Evolutionary conservation across 1,284 basidiomycete genomes (phyloP).

Genomic region (Fomitopsis schrenkii): DNA sequence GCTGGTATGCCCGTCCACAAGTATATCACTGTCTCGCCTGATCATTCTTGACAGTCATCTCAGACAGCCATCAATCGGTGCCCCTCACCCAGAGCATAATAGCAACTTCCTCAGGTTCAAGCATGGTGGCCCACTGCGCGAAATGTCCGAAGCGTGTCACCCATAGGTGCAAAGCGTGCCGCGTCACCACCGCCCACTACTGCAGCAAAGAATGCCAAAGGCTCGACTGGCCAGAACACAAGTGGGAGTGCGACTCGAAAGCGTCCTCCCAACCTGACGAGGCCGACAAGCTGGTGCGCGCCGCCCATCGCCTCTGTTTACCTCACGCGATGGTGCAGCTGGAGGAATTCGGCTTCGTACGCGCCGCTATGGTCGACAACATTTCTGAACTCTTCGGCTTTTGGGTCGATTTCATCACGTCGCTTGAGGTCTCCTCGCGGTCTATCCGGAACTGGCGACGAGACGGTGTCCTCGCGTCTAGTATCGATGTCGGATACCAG

Average conservation of each 20-base stretch:
- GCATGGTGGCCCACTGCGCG: not conserved
- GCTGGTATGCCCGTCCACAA: no score
- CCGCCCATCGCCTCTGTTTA: slow-evolving; percentile 18
- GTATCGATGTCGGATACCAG: slow-evolving; percentile 29
- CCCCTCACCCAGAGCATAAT: not conserved
- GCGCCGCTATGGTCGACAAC: slow-evolving; percentile 13
- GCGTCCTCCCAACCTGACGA: slow-evolving; percentile 23
- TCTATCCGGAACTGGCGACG: slow-evolving; percentile 30
- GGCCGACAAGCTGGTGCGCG: slow-evolving; percentile 28
- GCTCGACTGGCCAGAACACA: slow-evolving; percentile 27
- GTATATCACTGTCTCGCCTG: no score
- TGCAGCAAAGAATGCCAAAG: slow-evolving; percentile 30
- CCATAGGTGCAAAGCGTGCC: slow-evolving; percentile 1
- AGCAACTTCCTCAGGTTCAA: not conserved
- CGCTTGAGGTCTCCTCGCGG: slow-evolving; percentile 19
- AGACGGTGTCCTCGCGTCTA: slow-evolving; percentile 27
- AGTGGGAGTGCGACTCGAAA: slow-evolving; percentile 30
- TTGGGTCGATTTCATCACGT: slow-evolving; percentile 26
- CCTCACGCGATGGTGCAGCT: slow-evolving; percentile 30
- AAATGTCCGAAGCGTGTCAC: not conserved
- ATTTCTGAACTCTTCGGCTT: slow-evolving; percentile 26
- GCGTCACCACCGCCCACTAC: slow-evolving; percentile 21
- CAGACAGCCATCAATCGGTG: no score
- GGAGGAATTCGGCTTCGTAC: slow-evolving; percentile 34
- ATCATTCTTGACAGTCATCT: no score